Percentiles rank a stretch among this genome's conserved stretches.
Evolutionary conservation across 352 stramenopile genomes (phyloP).

Genomic region (Pythium insidiosum): DNA sequence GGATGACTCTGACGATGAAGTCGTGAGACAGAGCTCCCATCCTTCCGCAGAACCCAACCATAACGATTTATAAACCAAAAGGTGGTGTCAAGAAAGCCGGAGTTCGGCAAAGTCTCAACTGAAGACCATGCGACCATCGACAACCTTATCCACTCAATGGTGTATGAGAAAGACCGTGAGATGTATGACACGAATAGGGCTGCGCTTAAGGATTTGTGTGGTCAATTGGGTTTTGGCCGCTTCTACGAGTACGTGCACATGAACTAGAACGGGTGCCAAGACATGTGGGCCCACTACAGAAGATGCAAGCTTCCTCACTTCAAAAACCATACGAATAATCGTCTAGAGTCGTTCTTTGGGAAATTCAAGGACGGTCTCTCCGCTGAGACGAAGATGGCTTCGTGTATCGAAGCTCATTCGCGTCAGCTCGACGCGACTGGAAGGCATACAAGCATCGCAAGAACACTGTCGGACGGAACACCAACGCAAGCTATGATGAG

Average conservation of each 20-base stretch:
- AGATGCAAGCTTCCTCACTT: slow-evolving; percentile 14
- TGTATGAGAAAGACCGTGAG: slow-evolving; percentile 2
- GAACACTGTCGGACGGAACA: not conserved
- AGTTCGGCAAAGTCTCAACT: slow-evolving; percentile 9
- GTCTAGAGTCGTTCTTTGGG: slow-evolving; percentile 18
- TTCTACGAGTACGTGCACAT: slow-evolving; percentile 18
- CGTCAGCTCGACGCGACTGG: not conserved
- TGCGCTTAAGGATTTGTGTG: not conserved
- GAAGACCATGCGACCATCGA: slow-evolving; percentile 9
- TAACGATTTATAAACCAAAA: not conserved
- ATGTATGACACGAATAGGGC: slow-evolving; percentile 3
- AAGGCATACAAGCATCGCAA: slow-evolving; percentile 1
- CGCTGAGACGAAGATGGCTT: not conserved
- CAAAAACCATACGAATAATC: slow-evolving; percentile 25
- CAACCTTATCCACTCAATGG: slow-evolving; percentile 10
- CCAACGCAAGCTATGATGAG: slow-evolving; percentile 11
- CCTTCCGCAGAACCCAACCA: slow-evolving; percentile 11
- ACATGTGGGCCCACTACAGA: slow-evolving; percentile 14
- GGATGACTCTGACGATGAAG: too few species aligned
- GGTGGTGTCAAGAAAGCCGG: not conserved
- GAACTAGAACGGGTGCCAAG: slow-evolving; percentile 17
- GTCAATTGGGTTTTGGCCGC: not conserved
- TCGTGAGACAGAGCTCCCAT: too few species aligned
- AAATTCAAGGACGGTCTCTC: slow-evolving; percentile 15
- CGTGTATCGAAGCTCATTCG: slow-evolving; percentile 5